A percentile compares a stretch with the other conserved stretches of the same genome.
Conservation (phyloP, 2,329 filamentous ascomycete genomes). For the Ophiognomonia clavigignenti-juglandacearum region DNA sequence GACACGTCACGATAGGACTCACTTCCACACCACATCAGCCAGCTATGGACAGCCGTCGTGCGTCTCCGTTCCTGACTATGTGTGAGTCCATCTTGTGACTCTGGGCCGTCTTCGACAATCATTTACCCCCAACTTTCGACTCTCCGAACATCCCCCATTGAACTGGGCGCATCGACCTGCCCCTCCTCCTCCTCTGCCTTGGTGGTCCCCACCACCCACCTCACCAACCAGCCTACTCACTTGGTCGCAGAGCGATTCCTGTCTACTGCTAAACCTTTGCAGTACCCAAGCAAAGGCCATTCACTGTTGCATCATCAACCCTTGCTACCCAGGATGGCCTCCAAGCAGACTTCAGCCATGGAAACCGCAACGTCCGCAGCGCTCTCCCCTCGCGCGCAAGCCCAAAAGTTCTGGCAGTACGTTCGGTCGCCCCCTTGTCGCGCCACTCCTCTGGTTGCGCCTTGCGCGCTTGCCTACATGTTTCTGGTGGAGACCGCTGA, state of each 20-base stretch:
- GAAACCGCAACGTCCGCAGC: constrained; percentile 2
- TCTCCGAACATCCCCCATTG: not conserved
- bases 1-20: constrained; percentile 6
- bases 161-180: constrained; percentile 13
- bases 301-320: not conserved
- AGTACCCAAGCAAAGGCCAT: too few species aligned
- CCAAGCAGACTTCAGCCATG: constrained; percentile 8
- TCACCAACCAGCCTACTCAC: too few species aligned
- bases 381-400: not conserved
- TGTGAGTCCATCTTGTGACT: constrained; percentile 27
- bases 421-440: not conserved
- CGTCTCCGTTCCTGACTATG: constrained; percentile 21
- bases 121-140: constrained; percentile 1
- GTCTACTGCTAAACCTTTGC: too few species aligned
- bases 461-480: too few species aligned
- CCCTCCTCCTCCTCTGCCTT: not conserved
- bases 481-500: too few species aligned
- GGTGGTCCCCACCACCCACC: too few species aligned
- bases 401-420: constrained; percentile 15
- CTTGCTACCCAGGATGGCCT: constrained; percentile 5
- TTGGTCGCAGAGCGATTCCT: too few species aligned
- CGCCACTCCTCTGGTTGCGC: not conserved
- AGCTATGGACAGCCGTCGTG: constrained; percentile 29
- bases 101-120: constrained; percentile 14
- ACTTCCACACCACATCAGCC: not conserved